Evolutionary conservation across 345 rosid genomes (phyloP).

Genomic region (Moricandia moricandioides): DNA sequence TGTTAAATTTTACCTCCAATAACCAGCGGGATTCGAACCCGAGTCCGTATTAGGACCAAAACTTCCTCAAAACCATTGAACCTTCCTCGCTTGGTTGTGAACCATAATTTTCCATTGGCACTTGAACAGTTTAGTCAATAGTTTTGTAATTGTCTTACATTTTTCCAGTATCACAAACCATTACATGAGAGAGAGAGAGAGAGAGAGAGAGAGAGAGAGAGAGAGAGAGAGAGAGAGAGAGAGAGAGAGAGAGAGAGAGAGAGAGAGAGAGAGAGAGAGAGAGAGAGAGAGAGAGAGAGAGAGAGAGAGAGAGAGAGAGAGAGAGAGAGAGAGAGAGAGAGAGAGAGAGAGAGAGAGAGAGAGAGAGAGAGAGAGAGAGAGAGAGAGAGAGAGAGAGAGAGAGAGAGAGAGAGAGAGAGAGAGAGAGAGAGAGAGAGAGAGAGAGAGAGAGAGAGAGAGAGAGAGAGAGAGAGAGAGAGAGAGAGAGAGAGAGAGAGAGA

Average conservation of each 20-base stretch:
- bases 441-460: background rate
- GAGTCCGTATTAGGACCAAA: no score
- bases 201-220: background rate
- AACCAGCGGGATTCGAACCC: no score
- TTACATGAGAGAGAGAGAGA: background rate
- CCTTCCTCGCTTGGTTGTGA: no score
- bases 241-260: background rate
- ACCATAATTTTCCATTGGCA: background rate
- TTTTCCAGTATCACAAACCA: background rate
- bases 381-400: background rate
- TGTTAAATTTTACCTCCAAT: no score
- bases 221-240: background rate
- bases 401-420: background rate
- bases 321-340: background rate
- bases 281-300: background rate
- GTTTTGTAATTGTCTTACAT: background rate
- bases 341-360: background rate
- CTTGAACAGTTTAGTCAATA: background rate
- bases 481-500: background rate
- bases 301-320: background rate
- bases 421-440: background rate
- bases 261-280: background rate
- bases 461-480: background rate
- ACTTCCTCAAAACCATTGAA: no score
- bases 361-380: background rate